Evolutionary conservation across 768 basidiomycete genomes (phyloP).

Genomic region (Strobilomyces dryophilus): DNA sequence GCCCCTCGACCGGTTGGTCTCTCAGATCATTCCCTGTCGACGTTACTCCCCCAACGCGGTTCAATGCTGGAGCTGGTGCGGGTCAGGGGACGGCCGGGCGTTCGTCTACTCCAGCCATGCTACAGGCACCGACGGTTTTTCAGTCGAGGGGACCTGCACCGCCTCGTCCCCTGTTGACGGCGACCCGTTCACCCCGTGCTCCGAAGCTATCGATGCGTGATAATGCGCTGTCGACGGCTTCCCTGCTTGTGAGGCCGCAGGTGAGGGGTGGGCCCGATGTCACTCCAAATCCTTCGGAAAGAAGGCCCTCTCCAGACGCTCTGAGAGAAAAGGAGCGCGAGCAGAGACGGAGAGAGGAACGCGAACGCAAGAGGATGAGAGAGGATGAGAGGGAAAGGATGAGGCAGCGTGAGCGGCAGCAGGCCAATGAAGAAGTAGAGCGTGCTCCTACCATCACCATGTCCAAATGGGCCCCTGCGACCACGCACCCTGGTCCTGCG

Average conservation of each 20-base stretch:
- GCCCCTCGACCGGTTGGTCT: conserved; percentile 17
- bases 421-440: conserved; percentile 30
- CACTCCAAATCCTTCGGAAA: conserved; percentile 29
- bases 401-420: conserved; percentile 23
- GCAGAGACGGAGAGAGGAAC: conserved; percentile 36
- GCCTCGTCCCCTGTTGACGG: conserved; percentile 60
- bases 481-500: conserved; percentile 40
- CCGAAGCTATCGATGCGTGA: conserved; percentile 41
- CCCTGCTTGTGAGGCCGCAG: conserved; percentile 61
- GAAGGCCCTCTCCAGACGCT: conserved; percentile 39
- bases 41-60: conserved; percentile 64
- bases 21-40: conserved; percentile 36
- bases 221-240: conserved; percentile 57
- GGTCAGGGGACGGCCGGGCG: conserved; percentile 25
- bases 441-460: conserved; percentile 39
- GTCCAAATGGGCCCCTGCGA: conserved; percentile 42
- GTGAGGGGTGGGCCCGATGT: conserved; percentile 46
- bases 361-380: conserved; percentile 29
- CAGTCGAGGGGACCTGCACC: conserved; percentile 66
- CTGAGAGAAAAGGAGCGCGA: conserved; percentile 36
- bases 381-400: conserved; percentile 21
- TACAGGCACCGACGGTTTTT: conserved; percentile 33
- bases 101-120: conserved; percentile 22
- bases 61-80: conserved; percentile 83
- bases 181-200: conserved; percentile 49